Conservation (phyloP, 2,329 filamentous ascomycete genomes). For the Cordyceps farinosa region DNA sequence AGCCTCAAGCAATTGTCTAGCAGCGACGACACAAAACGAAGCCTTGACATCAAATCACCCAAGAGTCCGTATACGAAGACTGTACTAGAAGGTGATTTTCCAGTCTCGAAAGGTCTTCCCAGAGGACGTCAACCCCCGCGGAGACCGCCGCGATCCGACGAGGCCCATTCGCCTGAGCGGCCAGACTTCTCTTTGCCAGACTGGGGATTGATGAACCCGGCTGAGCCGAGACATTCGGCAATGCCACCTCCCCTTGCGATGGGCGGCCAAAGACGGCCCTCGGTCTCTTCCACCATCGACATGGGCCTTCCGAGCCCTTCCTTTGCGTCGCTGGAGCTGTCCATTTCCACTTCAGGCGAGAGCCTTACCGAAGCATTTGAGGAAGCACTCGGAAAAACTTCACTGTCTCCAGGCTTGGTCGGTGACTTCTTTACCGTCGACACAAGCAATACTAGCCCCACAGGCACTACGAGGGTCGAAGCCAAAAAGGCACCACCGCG, state of each 20-base stretch:
- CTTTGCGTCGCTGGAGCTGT: conserved; percentile 33
- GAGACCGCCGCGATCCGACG: conserved; percentile 16
- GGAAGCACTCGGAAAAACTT: conserved; percentile 14
- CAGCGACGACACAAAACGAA: conserved; percentile 15
- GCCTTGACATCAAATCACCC: conserved; percentile 18
- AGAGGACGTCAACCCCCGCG: conserved; percentile 31
- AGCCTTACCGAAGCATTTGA: conserved; percentile 32
- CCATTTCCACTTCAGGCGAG: conserved; percentile 32
- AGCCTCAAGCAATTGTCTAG: background rate
- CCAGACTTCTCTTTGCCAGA: conserved; percentile 24
- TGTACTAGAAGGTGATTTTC: conserved; percentile 33
- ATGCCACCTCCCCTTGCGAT: conserved; percentile 34
- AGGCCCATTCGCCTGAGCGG: conserved; percentile 9
- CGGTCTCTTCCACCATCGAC: conserved; percentile 27
- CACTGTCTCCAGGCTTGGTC: background rate
- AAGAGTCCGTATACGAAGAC: conserved; percentile 28
- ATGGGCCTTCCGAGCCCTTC: conserved; percentile 36
- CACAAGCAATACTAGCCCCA: background rate
- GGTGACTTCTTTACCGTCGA: conserved; percentile 23
- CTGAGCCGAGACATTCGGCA: conserved; percentile 32
- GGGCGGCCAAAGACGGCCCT: conserved; percentile 21
- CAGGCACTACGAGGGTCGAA: conserved; percentile 27
- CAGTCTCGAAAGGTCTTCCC: conserved; percentile 33
- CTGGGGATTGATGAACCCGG: conserved; percentile 29
- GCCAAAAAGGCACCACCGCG: conserved; percentile 33